A percentile compares a stretch with the other conserved stretches of the same genome.
These are phyloP conservation scores for Candida loeiensis DNA, from an alignment of 805 yeast genomes.

Conservation along the genomic window DNA sequence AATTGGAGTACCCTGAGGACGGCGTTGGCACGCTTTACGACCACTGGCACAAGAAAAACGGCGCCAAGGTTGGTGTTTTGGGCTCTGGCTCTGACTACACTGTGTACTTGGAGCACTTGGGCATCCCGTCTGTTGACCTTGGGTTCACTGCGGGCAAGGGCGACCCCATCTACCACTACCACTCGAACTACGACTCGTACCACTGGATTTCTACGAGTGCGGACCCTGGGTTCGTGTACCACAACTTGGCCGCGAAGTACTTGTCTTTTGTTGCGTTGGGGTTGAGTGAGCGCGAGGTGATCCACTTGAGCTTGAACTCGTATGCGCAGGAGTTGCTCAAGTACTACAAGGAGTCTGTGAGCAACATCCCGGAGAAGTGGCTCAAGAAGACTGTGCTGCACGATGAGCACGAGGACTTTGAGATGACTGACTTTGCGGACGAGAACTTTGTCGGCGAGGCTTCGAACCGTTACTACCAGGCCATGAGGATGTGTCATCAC, in stretches of 20 bases:
- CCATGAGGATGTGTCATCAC: constrained; percentile 1
- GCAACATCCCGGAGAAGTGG: constrained; percentile 35
- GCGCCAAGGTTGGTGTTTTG: constrained; percentile 37
- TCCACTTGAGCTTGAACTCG: constrained; percentile 43
- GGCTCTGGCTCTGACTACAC: constrained; percentile 55
- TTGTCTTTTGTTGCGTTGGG: constrained; percentile 53
- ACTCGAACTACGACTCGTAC: constrained; percentile 57
- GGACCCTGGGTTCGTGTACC: constrained; percentile 52
- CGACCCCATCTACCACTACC: constrained; percentile 55
- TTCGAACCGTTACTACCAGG: constrained; percentile 2
- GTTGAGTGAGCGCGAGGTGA: constrained; percentile 55
- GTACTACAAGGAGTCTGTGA: constrained; percentile 31
- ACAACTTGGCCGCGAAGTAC: constrained; percentile 56
- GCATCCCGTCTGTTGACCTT: constrained; percentile 58
- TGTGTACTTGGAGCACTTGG: constrained; percentile 62
- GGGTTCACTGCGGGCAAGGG: constrained; percentile 34
- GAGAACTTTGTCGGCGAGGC: constrained; percentile 4
- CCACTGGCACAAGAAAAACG: constrained; percentile 38
- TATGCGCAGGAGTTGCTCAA: constrained; percentile 44
- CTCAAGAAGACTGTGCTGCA: constrained; percentile 12
- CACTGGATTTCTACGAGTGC: constrained; percentile 52
- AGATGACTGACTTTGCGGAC: neutral
- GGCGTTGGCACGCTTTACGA: constrained; percentile 43
- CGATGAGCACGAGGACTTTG: neutral
- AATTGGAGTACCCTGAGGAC: constrained; percentile 42